Percentiles rank a stretch among this genome's conserved stretches.
Conservation (phyloP, 2,329 filamentous ascomycete genomes). For the Claviceps maximensis region DNA sequence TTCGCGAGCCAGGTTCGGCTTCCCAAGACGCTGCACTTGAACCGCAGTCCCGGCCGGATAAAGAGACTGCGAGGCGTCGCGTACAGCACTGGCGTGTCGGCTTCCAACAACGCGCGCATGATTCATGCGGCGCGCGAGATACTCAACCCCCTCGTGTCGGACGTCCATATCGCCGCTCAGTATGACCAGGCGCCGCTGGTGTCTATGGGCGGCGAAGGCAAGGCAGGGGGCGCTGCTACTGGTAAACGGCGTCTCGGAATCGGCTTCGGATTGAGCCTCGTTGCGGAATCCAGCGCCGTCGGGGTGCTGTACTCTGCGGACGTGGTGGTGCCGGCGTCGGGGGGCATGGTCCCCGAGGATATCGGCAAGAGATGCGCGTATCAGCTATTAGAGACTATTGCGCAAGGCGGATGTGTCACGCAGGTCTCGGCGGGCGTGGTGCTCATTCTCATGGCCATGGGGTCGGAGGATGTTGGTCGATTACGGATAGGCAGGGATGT, state of each 20-base stretch:
- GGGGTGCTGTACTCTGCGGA: slow-evolving; percentile 84
- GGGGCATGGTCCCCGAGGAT: slow-evolving; percentile 79
- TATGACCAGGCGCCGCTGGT: slow-evolving; percentile 55
- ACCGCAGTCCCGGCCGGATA: slow-evolving; percentile 68
- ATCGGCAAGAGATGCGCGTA: slow-evolving; percentile 79
- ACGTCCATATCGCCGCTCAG: slow-evolving; percentile 79
- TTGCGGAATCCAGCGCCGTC: slow-evolving; percentile 75
- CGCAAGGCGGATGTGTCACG: slow-evolving; percentile 69
- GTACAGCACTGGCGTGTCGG: slow-evolving; percentile 83
- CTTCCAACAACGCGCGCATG: slow-evolving; percentile 88
- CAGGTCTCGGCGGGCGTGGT: slow-evolving; percentile 59
- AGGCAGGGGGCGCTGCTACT: slow-evolving; percentile 28
- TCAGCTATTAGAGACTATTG: slow-evolving; percentile 74
- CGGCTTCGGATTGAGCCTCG: slow-evolving; percentile 80
- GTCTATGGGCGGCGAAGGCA: slow-evolving; percentile 31
- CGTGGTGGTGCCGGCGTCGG: slow-evolving; percentile 57
- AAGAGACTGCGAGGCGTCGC: slow-evolving; percentile 86
- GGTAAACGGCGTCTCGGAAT: slow-evolving; percentile 58
- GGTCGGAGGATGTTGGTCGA: slow-evolving; percentile 85
- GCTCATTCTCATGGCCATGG: slow-evolving; percentile 92
- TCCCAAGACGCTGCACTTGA: slow-evolving; percentile 84
- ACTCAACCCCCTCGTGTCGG: slow-evolving; percentile 71
- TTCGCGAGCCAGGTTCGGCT: slow-evolving; percentile 89
- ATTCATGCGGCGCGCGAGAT: slow-evolving; percentile 82
- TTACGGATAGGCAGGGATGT: slow-evolving; percentile 71